These are phyloP conservation scores for Hymenoscyphus repandus DNA, from an alignment of 2,329 filamentous ascomycete genomes.

Conservation along the genomic window DNA sequence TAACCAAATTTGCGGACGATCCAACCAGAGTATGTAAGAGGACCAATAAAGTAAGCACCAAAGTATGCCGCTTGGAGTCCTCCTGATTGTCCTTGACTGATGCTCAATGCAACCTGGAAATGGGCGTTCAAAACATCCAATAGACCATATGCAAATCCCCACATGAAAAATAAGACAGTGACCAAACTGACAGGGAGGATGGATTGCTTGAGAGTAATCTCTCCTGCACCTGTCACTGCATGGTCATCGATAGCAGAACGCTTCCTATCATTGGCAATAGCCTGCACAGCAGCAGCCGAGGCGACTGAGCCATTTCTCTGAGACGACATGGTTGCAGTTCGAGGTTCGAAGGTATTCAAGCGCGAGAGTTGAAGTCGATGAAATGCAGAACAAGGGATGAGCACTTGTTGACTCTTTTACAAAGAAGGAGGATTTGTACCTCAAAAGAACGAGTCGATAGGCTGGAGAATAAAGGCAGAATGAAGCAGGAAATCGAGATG, in stretches of 20 bases:
- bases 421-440: neutral
- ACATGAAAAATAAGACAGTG: constrained; percentile 76
- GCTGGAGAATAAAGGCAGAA: neutral
- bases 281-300: neutral
- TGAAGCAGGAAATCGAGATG: neutral
- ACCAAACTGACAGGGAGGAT: constrained; percentile 45
- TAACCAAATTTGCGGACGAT: constrained; percentile 70
- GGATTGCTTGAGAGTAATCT: constrained; percentile 66
- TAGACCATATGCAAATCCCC: constrained; percentile 85
- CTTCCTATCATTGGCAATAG: constrained; percentile 26
- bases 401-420: neutral
- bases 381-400: neutral
- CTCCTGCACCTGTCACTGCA: constrained; percentile 53
- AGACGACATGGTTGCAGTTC: neutral
- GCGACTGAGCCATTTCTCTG: neutral
- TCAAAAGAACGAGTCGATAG: neutral
- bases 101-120: constrained; percentile 50
- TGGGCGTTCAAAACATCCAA: constrained; percentile 68
- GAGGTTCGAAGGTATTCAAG: neutral
- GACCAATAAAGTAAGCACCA: constrained; percentile 65
- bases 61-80: constrained; percentile 69
- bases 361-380: neutral
- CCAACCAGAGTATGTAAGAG: constrained; percentile 58
- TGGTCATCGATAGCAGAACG: constrained; percentile 59
- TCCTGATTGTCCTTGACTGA: constrained; percentile 54